Evolutionary conservation across 768 basidiomycete species (phyloP), one percentile per base, ranked within the genome.

Genomic region (Suillus tomentosus): DNA sequence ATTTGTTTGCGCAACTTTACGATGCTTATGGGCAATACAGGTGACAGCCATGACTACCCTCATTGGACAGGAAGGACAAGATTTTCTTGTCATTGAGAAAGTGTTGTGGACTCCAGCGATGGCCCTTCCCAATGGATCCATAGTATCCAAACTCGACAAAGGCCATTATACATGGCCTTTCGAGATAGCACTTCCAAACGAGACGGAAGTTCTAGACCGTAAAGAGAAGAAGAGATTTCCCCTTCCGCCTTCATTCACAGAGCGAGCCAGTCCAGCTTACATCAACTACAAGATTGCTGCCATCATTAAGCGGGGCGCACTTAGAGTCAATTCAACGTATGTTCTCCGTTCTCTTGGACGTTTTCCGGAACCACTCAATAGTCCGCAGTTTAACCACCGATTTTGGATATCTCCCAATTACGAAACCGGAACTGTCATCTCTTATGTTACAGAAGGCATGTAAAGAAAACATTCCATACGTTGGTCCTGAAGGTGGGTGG

Each of bases 211-310:
- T 31, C 68, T 77, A 37, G 78, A 80, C 34, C 80, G 76, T 62
- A 76, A 72, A 42, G 76, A 75, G 53, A 74, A 69, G 61, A 76
- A 74, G 14, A 63, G 62, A 6, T 84, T 82, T 57, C 75, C 73
- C 5, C 76, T 85, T 15, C 86, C 86, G 1, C 82, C 84, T 7
- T 82, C 75, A 43, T 87, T 86, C 66, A 80, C 83, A 1, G 86
- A 87, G 71, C 77, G 82, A 34, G 84, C 81, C 1, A 83, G 84
- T 53, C 80, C 82, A 1, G 83, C 79, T 17, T 86, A 85, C 65
- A 78, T 87, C 60, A 85, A 87, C 63, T 88, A 87, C 70, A 81
- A 78, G 67, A 68, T 86, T 9, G 70, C 79, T 15, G 82, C 84
- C 31, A 86, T 79, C 1, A 71, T 87, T 39, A 82, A 79, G 68